A percentile compares a stretch with the other conserved stretches of the same genome.
These are phyloP conservation scores for Myxozyma nipponensis DNA, from an alignment of 805 yeast species.

Conservation along the genomic window DNA sequence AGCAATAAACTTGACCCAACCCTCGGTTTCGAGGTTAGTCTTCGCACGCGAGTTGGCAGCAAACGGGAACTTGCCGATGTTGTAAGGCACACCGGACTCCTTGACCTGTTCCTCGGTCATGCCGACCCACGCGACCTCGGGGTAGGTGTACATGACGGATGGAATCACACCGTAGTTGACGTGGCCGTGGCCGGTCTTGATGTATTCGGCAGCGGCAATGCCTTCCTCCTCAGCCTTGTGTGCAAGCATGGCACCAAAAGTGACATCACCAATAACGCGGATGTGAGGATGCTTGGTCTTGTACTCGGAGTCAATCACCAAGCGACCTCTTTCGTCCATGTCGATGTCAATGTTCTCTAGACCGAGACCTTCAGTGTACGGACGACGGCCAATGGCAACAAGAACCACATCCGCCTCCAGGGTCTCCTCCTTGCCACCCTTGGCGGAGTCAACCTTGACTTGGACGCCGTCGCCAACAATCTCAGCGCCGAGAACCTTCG, in stretches of 20 bases:
- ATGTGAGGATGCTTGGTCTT: constrained; percentile 89
- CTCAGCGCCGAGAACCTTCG: constrained; percentile 83
- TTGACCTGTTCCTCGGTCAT: constrained; percentile 83
- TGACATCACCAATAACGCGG: constrained; percentile 96
- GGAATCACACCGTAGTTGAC: constrained; percentile 98
- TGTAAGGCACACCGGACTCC: constrained; percentile 81
- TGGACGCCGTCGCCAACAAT: constrained; percentile 86
- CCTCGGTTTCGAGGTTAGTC: constrained; percentile 95
- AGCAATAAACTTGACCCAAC: constrained; percentile 95
- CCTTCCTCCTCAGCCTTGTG: constrained; percentile 99
- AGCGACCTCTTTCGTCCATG: constrained; percentile 84
- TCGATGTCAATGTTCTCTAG: constrained; percentile 88
- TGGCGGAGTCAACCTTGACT: constrained; percentile 83
- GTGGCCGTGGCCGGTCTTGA: constrained; percentile 92
- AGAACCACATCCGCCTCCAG: constrained; percentile 88
- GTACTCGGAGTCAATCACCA: constrained; percentile 90
- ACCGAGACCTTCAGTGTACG: constrained; percentile 84
- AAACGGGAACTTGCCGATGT: constrained; percentile 97
- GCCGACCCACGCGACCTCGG: constrained; percentile 99
- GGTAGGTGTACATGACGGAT: constrained; percentile 98
- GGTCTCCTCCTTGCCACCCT: constrained; percentile 73
- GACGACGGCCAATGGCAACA: constrained; percentile 99
- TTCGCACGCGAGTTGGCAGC: constrained; percentile 99
- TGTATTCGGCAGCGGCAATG: constrained; percentile 94
- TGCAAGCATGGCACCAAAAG: constrained; percentile 98